Evolutionary conservation across 139 green algal genomes (phyloP).

Genomic region (Tetradesmus lagerheimii): DNA sequence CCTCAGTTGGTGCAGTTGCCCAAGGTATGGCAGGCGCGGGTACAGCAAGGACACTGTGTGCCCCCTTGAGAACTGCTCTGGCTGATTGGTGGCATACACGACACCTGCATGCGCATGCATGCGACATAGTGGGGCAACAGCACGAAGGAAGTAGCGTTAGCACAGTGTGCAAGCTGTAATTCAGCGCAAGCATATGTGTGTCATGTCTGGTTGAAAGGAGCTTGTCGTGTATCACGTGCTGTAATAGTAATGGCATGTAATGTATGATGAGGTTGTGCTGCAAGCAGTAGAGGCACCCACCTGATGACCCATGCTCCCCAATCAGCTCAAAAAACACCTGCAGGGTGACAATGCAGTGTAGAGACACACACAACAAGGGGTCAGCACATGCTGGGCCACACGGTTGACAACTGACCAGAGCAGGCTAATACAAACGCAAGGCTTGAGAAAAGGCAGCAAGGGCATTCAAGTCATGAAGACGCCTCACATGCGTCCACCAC

Average conservation of each 20-base stretch:
- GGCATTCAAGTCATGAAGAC: too few relatives aligned
- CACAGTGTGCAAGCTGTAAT: background rate
- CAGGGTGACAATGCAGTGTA: background rate
- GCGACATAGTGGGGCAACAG: background rate
- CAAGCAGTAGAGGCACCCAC: constrained; percentile 19
- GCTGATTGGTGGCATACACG: constrained; percentile 35
- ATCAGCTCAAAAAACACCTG: constrained; percentile 82
- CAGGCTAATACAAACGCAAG: too few relatives aligned
- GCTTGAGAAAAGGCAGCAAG: too few relatives aligned
- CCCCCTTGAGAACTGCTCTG: constrained; percentile 63
- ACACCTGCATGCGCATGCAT: constrained; percentile 50
- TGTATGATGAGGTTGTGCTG: background rate
- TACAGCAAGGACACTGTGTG: constrained; percentile 69
- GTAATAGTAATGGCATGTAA: too few relatives aligned
- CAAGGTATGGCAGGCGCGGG: constrained; percentile 69
- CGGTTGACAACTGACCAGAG: too few relatives aligned
- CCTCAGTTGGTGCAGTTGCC: constrained; percentile 59
- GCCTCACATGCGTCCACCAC: too few relatives aligned
- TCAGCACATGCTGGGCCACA: too few relatives aligned
- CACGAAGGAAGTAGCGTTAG: background rate
- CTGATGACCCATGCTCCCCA: constrained; percentile 70
- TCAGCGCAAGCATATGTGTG: background rate
- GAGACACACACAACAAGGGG: too few relatives aligned
- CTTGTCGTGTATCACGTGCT: too few relatives aligned
- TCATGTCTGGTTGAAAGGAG: too few relatives aligned